Conservation (phyloP, 257 asterid genomes). For the Solanum rostratum region DNA sequence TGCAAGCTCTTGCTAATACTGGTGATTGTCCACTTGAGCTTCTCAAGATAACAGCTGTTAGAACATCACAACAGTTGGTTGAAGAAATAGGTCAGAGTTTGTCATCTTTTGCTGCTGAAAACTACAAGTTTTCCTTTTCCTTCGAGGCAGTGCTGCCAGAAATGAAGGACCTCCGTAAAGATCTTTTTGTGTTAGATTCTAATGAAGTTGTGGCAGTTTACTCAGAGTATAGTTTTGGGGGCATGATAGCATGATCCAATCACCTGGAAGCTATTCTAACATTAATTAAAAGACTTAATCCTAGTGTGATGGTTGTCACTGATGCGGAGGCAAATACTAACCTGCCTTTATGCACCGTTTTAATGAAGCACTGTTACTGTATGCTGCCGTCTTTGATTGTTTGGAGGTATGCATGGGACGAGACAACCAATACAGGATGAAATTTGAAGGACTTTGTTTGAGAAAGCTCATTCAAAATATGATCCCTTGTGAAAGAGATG, state of each 20-base stretch:
- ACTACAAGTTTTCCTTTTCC: conserved; percentile 10
- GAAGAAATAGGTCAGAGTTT: conserved; percentile 22
- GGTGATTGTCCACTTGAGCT: conserved; percentile 6
- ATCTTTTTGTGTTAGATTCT: conserved; percentile 12
- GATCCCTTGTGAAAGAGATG: conserved; percentile 2
- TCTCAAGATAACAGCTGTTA: conserved; percentile 36
- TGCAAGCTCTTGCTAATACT: conserved; percentile 23
- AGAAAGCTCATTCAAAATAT: background rate
- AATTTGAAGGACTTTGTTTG: conserved; percentile 11
- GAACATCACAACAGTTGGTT: conserved; percentile 9
- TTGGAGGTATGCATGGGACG: conserved; percentile 16
- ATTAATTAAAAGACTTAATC: conserved; percentile 16
- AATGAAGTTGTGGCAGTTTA: conserved; percentile 24
- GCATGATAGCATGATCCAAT: conserved; percentile 11
- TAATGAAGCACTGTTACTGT: conserved; percentile 7
- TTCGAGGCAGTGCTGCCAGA: conserved; percentile 13
- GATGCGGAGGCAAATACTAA: conserved; percentile 22
- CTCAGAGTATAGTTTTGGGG: conserved; percentile 4
- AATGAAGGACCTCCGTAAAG: conserved; percentile 15
- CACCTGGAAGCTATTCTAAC: conserved; percentile 11
- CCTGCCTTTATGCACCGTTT: conserved; percentile 12
- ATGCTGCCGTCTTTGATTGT: conserved; percentile 14
- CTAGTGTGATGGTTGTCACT: conserved; percentile 15
- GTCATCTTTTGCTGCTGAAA: conserved; percentile 16
- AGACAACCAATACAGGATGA: conserved; percentile 1